Percentiles rank a stretch among this genome's conserved stretches.
phyloP scores from a whole-genome alignment of 2,329 filamentous ascomycete genomes.

The Penicillium sumatraense region DNA sequence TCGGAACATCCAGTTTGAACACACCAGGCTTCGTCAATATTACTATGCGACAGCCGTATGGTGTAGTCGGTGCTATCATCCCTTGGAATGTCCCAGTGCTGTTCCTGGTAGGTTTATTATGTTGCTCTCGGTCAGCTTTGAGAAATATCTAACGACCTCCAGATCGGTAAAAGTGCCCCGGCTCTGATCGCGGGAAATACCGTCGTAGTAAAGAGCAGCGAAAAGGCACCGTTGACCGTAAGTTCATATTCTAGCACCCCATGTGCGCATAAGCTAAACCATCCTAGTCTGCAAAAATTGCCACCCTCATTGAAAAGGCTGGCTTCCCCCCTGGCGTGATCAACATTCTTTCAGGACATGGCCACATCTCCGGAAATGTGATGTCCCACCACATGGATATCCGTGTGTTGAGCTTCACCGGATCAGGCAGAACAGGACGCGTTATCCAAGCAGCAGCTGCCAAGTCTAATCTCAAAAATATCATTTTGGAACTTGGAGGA shows the following conservation, averaged over 20 bases:
- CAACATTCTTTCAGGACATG: constrained; percentile 72
- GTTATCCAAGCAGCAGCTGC: constrained; percentile 64
- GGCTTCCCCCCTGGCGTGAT: constrained; percentile 65
- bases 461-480: constrained; percentile 66
- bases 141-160: background rate
- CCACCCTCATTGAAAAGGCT: constrained; percentile 61
- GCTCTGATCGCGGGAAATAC: constrained; percentile 66
- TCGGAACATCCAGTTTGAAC: constrained; percentile 26
- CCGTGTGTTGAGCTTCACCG: constrained; percentile 66
- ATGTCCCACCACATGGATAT: constrained; percentile 65
- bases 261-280: too few relatives aligned
- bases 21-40: constrained; percentile 26
- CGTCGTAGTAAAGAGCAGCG: constrained; percentile 67
- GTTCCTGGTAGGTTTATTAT: constrained; percentile 63
- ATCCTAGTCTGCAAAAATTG: constrained; percentile 18
- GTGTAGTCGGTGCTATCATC: constrained; percentile 55
- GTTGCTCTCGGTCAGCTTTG: background rate
- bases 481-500: constrained; percentile 67
- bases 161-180: constrained; percentile 70
- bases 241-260: background rate
- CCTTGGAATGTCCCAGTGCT: constrained; percentile 57
- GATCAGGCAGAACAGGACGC: constrained; percentile 63
- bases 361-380: constrained; percentile 73
- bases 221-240: constrained; percentile 68
- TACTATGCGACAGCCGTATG: constrained; percentile 34